Evolutionary conservation across 257 asterid genomes (phyloP).

Genomic region (Rauvolfia tetraphylla): DNA sequence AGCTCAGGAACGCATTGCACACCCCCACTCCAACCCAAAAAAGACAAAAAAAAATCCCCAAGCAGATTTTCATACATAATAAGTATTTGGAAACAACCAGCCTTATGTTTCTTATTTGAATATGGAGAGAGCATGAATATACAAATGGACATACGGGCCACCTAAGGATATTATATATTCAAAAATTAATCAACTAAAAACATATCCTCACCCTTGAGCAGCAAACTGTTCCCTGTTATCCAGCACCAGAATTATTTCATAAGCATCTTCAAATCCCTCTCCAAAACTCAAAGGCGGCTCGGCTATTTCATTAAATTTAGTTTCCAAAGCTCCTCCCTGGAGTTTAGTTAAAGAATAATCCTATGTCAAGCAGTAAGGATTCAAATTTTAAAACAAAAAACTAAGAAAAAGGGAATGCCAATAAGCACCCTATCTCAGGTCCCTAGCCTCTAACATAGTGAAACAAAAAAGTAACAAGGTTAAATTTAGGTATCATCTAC

Average conservation of each 20-base stretch:
- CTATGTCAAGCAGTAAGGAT: constrained; percentile 23
- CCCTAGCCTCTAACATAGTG: too few species aligned
- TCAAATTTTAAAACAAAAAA: neutral
- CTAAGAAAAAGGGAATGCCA: neutral
- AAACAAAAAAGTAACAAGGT: neutral
- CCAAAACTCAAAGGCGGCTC: constrained; percentile 75
- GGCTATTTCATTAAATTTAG: constrained; percentile 45
- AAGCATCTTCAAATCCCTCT: constrained; percentile 80
- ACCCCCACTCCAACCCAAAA: too few species aligned
- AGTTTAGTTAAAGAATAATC: constrained; percentile 33
- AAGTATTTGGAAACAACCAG: too few species aligned
- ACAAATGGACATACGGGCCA: neutral
- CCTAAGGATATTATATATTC: constrained; percentile 6
- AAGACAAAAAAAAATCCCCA: neutral
- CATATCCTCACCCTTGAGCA: constrained; percentile 59
- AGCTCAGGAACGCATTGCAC: neutral
- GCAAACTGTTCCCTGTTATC: constrained; percentile 93
- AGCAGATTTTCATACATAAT: neutral
- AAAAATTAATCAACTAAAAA: neutral
- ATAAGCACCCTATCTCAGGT: neutral
- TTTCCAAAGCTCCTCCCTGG: constrained; percentile 34
- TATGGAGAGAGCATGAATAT: neutral
- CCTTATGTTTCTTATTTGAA: neutral
- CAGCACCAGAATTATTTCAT: constrained; percentile 72
- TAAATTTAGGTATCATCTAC: neutral